phyloP scores from a whole-genome alignment of 73 alveolate genomes.

The Blepharisma japonicum region DNA sequence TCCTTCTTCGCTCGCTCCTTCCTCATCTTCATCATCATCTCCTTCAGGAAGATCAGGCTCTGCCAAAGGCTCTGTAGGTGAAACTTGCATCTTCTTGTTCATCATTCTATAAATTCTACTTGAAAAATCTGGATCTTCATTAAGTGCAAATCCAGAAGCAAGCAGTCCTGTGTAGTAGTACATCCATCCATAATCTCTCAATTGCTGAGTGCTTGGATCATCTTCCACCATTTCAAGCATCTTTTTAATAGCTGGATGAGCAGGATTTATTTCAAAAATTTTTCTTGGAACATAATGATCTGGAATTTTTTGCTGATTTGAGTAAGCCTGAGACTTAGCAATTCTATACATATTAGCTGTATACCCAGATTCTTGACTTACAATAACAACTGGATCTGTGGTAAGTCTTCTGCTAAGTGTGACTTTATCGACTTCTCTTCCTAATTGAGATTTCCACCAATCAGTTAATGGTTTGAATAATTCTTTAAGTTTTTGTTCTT shows the following conservation, averaged over 20 bases:
- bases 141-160: slow-evolving; percentile 59
- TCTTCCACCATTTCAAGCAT: slow-evolving; percentile 52
- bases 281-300: slow-evolving; percentile 80
- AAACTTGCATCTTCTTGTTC: background rate
- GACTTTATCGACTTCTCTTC: slow-evolving; percentile 75
- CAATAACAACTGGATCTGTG: slow-evolving; percentile 73
- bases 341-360: slow-evolving; percentile 90
- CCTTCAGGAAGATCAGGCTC: slow-evolving; percentile 30
- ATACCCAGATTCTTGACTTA: slow-evolving; percentile 78
- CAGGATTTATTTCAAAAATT: slow-evolving; percentile 85
- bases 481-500: slow-evolving; percentile 75
- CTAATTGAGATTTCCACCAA: slow-evolving; percentile 81
- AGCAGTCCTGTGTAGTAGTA: slow-evolving; percentile 49
- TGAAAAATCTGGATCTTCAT: slow-evolving; percentile 43
- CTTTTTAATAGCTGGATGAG: slow-evolving; percentile 83
- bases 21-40: slow-evolving; percentile 8
- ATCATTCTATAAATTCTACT: background rate
- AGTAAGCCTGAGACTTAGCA: slow-evolving; percentile 87
- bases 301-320: slow-evolving; percentile 74
- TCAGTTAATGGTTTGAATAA: slow-evolving; percentile 86
- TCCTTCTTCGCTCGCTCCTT: background rate
- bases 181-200: slow-evolving; percentile 42
- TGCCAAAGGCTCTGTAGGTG: background rate
- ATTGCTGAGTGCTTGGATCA: slow-evolving; percentile 36
- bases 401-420: slow-evolving; percentile 68